Conservation (phyloP, 78 protist species). For the Diacronema lutheri region DNA sequence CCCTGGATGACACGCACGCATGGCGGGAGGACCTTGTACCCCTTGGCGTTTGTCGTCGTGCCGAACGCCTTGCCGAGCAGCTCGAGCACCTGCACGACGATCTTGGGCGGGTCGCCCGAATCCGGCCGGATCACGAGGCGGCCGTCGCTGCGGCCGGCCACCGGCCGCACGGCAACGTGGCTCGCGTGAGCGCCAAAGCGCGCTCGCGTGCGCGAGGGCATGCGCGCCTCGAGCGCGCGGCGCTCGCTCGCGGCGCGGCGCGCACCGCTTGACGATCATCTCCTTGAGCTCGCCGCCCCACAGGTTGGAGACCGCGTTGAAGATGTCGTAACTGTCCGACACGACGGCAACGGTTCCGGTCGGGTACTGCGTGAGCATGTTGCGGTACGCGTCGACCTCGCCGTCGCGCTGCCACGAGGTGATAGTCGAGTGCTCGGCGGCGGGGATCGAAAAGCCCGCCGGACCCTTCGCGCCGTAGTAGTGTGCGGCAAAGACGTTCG, state of each 20-base stretch:
- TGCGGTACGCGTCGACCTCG: constrained; percentile 27
- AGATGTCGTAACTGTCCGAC: constrained; percentile 44
- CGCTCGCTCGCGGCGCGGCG: neutral
- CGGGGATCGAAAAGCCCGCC: constrained; percentile 42
- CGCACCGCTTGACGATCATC: neutral
- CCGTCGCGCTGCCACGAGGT: constrained; percentile 29
- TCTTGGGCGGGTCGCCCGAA: constrained; percentile 36
- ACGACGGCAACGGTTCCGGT: constrained; percentile 20
- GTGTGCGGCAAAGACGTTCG: neutral
- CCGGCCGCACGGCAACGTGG: no score
- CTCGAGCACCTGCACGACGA: constrained; percentile 16
- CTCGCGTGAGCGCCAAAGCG: no score
- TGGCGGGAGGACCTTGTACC: constrained; percentile 37
- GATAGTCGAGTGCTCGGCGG: constrained; percentile 53
- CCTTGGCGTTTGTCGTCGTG: constrained; percentile 13
- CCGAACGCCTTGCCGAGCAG: constrained; percentile 30
- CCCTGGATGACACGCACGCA: constrained; percentile 44
- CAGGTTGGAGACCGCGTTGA: neutral
- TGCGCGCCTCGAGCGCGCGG: neutral
- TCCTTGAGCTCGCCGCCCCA: constrained; percentile 20
- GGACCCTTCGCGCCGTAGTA: neutral
- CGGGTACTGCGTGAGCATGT: constrained; percentile 35
- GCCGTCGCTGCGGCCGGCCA: neutral
- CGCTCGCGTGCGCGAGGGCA: no score
- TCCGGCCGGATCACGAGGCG: constrained; percentile 46